phyloP scores from a whole-genome alignment of 371 early-diverging fungal genomes.

The Apophysomyces elegans region DNA sequence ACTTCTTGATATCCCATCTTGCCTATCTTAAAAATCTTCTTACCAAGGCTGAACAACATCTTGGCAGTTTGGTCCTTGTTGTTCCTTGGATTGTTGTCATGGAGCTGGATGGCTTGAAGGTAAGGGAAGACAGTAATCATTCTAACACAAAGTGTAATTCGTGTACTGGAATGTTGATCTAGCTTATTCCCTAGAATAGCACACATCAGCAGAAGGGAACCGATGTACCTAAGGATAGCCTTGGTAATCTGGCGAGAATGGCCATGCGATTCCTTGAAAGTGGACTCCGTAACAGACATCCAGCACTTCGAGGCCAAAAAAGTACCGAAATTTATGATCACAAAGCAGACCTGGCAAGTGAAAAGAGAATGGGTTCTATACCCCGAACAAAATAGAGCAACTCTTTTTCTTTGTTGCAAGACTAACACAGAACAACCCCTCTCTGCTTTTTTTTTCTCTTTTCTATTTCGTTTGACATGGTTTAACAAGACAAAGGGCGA shows the following conservation, averaged over 20 bases:
- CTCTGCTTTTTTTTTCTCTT: not conserved
- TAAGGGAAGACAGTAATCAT: conserved; percentile 19
- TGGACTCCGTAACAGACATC: conserved; percentile 16
- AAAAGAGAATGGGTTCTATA: not conserved
- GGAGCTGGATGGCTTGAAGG: conserved; percentile 47
- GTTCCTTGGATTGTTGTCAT: conserved; percentile 48
- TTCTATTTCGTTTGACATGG: too few species aligned
- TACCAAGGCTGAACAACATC: conserved; percentile 24
- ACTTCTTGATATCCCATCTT: conserved; percentile 45
- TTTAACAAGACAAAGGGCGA: conserved; percentile 27
- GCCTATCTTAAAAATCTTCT: conserved; percentile 30
- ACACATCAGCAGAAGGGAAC: not conserved
- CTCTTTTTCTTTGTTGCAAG: not conserved
- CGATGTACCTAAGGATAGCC: conserved; percentile 1
- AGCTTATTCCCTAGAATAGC: not conserved
- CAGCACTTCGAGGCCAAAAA: conserved; percentile 37
- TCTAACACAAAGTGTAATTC: not conserved
- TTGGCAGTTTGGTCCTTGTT: conserved; percentile 28
- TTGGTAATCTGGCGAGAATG: conserved; percentile 28
- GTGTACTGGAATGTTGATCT: not conserved
- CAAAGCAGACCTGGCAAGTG: conserved; percentile 17
- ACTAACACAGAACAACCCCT: not conserved
- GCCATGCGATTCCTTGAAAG: conserved; percentile 42
- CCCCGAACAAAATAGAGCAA: not conserved
- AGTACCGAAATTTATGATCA: conserved; percentile 27